A percentile compares a stretch with the other conserved stretches of the same genome.
Conservation (phyloP, 306 rosid species). For the Dryas drummondii region DNA sequence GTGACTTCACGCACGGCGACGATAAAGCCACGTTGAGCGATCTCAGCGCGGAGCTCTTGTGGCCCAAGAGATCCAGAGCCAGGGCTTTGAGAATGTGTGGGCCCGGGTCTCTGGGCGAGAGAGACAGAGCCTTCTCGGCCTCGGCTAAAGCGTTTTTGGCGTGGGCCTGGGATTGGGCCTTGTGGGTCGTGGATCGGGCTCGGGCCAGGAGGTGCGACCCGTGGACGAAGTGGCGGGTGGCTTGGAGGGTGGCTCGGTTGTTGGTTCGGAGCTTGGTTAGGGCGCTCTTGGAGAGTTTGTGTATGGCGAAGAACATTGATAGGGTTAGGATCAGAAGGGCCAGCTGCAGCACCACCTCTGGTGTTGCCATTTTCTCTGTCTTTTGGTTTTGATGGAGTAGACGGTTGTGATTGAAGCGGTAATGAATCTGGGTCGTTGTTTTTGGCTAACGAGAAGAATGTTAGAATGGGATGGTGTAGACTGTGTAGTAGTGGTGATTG, state of each 20-base stretch:
- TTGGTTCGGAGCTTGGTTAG: conserved; percentile 35
- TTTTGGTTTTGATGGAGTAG: not conserved
- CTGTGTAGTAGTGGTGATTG: not conserved
- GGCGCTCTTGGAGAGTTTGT: conserved; percentile 32
- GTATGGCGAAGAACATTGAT: conserved; percentile 30
- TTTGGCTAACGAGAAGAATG: not conserved
- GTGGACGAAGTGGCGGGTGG: conserved; percentile 47
- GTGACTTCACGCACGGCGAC: conserved; percentile 40
- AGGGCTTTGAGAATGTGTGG: conserved; percentile 56
- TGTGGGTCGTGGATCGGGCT: conserved; percentile 41
- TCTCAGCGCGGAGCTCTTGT: conserved; percentile 40
- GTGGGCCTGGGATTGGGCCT: conserved; percentile 35
- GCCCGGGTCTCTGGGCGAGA: conserved; percentile 50
- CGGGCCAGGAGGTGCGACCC: conserved; percentile 52
- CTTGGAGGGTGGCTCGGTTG: conserved; percentile 32
- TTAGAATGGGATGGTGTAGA: too few relatives aligned
- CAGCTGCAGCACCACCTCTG: conserved; percentile 40
- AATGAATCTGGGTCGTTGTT: not conserved
- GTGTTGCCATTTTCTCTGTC: conserved; percentile 26
- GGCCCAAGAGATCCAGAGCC: conserved; percentile 45
- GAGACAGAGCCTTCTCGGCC: conserved; percentile 49
- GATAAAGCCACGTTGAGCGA: conserved; percentile 50
- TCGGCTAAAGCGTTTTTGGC: conserved; percentile 52
- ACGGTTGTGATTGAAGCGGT: not conserved
- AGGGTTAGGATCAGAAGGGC: conserved; percentile 43